These are phyloP conservation scores for Alternaria gansuensis DNA, from an alignment of 2,329 filamentous ascomycete species.

Conservation along the genomic window DNA sequence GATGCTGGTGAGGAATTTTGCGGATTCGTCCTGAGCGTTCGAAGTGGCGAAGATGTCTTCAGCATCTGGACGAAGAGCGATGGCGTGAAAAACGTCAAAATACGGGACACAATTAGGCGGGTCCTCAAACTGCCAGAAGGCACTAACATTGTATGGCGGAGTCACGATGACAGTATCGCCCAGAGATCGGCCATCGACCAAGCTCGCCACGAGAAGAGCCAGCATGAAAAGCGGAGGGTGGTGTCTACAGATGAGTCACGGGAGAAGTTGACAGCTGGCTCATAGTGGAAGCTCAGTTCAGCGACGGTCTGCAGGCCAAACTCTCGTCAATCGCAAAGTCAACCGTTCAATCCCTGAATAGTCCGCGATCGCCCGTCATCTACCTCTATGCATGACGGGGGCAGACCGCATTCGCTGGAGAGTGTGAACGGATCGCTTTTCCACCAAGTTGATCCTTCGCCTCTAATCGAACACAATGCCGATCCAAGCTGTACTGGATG, in stretches of 20 bases:
- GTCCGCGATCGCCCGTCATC: not conserved
- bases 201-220: constrained; percentile 82
- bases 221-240: constrained; percentile 57
- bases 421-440: not conserved
- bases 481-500: constrained; percentile 5
- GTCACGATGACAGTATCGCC: constrained; percentile 93
- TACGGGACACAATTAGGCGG: constrained; percentile 95
- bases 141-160: constrained; percentile 93
- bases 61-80: constrained; percentile 98
- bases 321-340: constrained; percentile 1
- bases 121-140: constrained; percentile 85
- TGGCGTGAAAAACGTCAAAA: constrained; percentile 92
- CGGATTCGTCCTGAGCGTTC: constrained; percentile 90
- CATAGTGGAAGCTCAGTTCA: constrained; percentile 25
- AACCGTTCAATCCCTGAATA: not conserved
- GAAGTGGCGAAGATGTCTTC: constrained; percentile 95
- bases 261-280: constrained; percentile 42
- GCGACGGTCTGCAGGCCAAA: constrained; percentile 6
- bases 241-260: constrained; percentile 48
- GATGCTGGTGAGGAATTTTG: constrained; percentile 95
- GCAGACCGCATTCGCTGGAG: not conserved
- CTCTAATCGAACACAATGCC: constrained; percentile 1
- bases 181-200: constrained; percentile 91
- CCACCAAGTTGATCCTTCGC: not conserved
- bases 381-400: not conserved